phyloP scores from a whole-genome alignment of 2,329 filamentous ascomycete genomes.

The Exophiala sideris region DNA sequence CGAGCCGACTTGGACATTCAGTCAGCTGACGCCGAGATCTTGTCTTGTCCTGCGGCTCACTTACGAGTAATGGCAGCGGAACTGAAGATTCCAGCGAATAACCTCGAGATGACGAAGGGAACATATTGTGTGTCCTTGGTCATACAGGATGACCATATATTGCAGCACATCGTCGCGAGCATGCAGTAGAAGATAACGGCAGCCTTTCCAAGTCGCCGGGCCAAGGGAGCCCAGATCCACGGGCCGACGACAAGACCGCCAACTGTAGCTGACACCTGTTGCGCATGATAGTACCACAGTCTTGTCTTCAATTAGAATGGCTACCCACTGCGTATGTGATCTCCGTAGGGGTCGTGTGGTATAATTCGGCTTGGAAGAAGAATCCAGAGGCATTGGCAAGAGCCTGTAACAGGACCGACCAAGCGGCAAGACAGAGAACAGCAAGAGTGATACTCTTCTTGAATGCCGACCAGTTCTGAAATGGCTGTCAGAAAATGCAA shows the following conservation, averaged over 20 bases:
- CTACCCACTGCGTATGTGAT: conserved; percentile 19
- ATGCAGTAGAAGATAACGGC: conserved; percentile 28
- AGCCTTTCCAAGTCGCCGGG: conserved; percentile 21
- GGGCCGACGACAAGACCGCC: conserved; percentile 26
- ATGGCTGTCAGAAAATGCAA: not conserved
- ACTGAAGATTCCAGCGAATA: conserved; percentile 11
- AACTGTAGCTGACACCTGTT: conserved; percentile 19
- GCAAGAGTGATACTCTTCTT: conserved; percentile 3
- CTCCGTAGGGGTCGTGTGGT: conserved; percentile 19
- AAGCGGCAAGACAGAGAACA: conserved; percentile 1
- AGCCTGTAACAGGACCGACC: not conserved
- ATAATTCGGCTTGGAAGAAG: conserved; percentile 17
- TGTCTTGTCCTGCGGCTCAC: not conserved
- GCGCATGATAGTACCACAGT: not conserved
- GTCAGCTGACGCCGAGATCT: too few relatives aligned
- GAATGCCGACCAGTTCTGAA: conserved; percentile 6
- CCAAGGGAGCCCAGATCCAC: conserved; percentile 25
- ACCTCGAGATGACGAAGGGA: conserved; percentile 24
- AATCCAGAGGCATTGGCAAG: conserved; percentile 8
- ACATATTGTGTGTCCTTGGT: conserved; percentile 26
- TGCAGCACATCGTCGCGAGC: conserved; percentile 17
- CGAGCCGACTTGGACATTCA: not conserved
- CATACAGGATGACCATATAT: conserved; percentile 31
- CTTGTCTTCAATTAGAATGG: not conserved
- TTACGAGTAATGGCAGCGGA: not conserved